Conservation (phyloP, 2,329 filamentous ascomycete genomes). For the Xylariaceae sp. region DNA sequence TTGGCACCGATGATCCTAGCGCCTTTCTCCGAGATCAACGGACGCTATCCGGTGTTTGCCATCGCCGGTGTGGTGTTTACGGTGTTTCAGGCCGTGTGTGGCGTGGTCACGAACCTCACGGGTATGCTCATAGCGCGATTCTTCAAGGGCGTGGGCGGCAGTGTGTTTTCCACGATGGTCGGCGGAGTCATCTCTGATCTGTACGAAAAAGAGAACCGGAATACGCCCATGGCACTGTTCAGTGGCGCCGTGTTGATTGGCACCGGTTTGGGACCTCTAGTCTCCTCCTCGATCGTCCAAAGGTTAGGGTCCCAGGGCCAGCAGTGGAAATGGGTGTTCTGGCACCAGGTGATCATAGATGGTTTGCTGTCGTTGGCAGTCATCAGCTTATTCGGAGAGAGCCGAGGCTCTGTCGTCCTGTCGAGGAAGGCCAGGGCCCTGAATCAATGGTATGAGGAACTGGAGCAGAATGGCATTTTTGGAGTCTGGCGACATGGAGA, state of each 20-base stretch:
- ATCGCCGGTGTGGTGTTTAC: conserved; percentile 69
- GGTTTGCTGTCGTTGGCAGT: conserved; percentile 61
- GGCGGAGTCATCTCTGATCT: conserved; percentile 89
- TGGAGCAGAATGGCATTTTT: conserved; percentile 61
- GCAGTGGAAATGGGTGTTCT: conserved; percentile 83
- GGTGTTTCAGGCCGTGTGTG: conserved; percentile 67
- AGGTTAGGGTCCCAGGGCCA: conserved; percentile 41
- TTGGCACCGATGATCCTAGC: conserved; percentile 84
- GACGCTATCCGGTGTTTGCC: conserved; percentile 78
- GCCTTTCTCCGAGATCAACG: conserved; percentile 84
- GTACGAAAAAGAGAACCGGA: conserved; percentile 72
- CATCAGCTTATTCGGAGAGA: conserved; percentile 72
- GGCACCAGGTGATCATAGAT: conserved; percentile 72
- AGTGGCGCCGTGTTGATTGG: conserved; percentile 74
- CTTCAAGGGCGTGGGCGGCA: conserved; percentile 71
- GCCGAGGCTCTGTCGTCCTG: conserved; percentile 73
- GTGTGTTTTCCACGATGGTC: conserved; percentile 80
- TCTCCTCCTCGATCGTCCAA: conserved; percentile 66
- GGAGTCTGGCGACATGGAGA: conserved; percentile 39
- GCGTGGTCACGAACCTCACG: conserved; percentile 62
- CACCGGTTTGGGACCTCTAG: conserved; percentile 73
- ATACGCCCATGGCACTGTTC: conserved; percentile 87
- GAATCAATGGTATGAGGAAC: conserved; percentile 73
- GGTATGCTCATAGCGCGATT: conserved; percentile 76
- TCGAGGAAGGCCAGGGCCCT: conserved; percentile 68